Conservation (phyloP, 768 basidiomycete species). For the Mycena floridula region DNA sequence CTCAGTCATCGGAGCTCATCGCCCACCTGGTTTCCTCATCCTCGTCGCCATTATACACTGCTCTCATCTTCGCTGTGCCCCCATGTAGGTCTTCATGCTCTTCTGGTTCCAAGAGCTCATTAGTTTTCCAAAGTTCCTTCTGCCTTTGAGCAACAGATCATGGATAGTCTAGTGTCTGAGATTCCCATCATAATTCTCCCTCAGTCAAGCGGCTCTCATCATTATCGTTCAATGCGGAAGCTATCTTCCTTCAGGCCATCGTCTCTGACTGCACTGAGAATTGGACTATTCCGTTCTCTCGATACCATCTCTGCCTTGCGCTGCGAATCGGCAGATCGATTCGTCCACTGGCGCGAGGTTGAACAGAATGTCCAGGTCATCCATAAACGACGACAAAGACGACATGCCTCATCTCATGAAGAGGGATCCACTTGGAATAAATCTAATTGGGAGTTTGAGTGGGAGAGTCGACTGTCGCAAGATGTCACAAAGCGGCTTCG, state of each 20-base stretch:
- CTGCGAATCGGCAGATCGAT: constrained; percentile 61
- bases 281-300: constrained; percentile 58
- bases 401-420: background rate
- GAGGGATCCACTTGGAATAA: constrained; percentile 41
- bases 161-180: constrained; percentile 43
- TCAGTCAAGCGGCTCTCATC: constrained; percentile 25
- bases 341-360: constrained; percentile 68
- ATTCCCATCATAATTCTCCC: constrained; percentile 56
- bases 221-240: constrained; percentile 21
- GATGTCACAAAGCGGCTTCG: constrained; percentile 51
- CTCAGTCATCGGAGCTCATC: constrained; percentile 44
- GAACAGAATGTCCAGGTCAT: constrained; percentile 48
- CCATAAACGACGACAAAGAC: constrained; percentile 15
- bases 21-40: constrained; percentile 53
- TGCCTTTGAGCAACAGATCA: constrained; percentile 34
- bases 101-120: too few species aligned
- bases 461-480: constrained; percentile 52
- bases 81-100: constrained; percentile 15
- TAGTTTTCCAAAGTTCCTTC: constrained; percentile 1
- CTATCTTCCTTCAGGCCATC: constrained; percentile 54
- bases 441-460: constrained; percentile 61
- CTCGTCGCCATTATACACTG: constrained; percentile 53
- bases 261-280: constrained; percentile 44
- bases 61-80: constrained; percentile 47
- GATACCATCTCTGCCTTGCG: constrained; percentile 53